phyloP scores from a whole-genome alignment of 106 monocot species.

The Apostasia ramifera region DNA sequence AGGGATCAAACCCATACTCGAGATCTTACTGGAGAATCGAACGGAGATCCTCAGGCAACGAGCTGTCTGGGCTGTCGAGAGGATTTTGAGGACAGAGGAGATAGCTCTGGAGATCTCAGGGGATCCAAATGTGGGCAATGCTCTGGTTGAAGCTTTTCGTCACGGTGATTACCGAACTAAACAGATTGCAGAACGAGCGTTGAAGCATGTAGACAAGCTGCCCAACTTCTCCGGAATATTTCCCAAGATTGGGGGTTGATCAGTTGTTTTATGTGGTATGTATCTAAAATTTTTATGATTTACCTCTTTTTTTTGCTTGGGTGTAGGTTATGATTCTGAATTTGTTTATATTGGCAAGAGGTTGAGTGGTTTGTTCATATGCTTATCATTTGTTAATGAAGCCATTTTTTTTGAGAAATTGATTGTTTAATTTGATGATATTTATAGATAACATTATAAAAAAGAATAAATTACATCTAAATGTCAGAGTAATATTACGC shows the following conservation, averaged over 20 bases:
- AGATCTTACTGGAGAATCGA: slow-evolving; percentile 46
- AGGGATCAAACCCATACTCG: slow-evolving; percentile 63
- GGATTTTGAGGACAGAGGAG: slow-evolving; percentile 78
- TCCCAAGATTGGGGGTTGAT: slow-evolving; percentile 32
- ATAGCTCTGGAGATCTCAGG: slow-evolving; percentile 63
- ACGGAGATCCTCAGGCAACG: slow-evolving; percentile 54
- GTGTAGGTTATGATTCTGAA: not conserved
- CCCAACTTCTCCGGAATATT: slow-evolving; percentile 93
- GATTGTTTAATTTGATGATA: not conserved
- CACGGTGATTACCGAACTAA: slow-evolving; percentile 72
- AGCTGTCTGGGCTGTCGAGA: slow-evolving; percentile 92
- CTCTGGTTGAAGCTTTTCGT: slow-evolving; percentile 84
- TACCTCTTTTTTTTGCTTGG: not conserved
- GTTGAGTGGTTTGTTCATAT: not conserved
- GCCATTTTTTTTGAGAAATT: not conserved
- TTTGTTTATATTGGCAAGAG: slow-evolving; percentile 1
- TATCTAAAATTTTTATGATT: slow-evolving; percentile 5
- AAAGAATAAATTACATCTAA: too few relatives aligned
- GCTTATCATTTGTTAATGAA: slow-evolving; percentile 6
- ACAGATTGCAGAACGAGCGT: slow-evolving; percentile 81
- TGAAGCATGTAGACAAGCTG: slow-evolving; percentile 79
- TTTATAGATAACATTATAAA: too few relatives aligned
- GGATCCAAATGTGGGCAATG: slow-evolving; percentile 64
- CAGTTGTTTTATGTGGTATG: slow-evolving; percentile 8
- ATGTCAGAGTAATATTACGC: too few relatives aligned